These are phyloP conservation scores for Dictyostelium discoideum DNA, from an alignment of 78 protist genomes.

Conservation along the genomic window dicty_2.7 NC_007091.3:4572001-4572500, in stretches of 20 bases:
- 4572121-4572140: neutral
- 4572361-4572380: too few relatives aligned
- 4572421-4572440: too few relatives aligned
- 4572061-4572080: neutral
- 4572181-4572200: neutral
- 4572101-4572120: neutral
- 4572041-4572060: neutral
- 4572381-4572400: too few relatives aligned
- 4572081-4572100: neutral
- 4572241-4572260: slow-evolving; percentile 3
- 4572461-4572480: too few relatives aligned
- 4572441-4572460: too few relatives aligned
- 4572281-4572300: neutral
- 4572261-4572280: neutral
- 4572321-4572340: neutral
- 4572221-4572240: slow-evolving; percentile 8
- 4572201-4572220: neutral
- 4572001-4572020: neutral
- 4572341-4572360: too few relatives aligned
- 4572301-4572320: neutral
- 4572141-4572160: neutral
- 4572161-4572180: neutral
- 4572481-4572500: neutral
- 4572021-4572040: neutral
- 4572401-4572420: too few relatives aligned